phyloP scores from a whole-genome alignment of 192 early-diverging fungal species.

The Coemansia sp. region DNA sequence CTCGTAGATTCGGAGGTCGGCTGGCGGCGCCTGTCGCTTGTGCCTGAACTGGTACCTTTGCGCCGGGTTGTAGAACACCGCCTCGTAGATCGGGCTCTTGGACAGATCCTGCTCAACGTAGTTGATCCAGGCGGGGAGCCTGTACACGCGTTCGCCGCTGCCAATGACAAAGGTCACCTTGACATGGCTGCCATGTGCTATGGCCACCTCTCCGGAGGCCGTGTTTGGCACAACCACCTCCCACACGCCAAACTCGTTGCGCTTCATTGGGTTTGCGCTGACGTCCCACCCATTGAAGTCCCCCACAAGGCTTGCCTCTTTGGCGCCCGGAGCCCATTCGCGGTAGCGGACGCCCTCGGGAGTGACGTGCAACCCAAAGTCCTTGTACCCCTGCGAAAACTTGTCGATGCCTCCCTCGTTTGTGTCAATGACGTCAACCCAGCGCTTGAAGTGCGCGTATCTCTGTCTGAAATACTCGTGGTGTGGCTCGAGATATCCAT shows the following conservation, averaged over 20 bases:
- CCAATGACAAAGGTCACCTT: constrained; percentile 82
- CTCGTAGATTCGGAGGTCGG: constrained; percentile 83
- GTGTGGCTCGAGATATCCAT: constrained; percentile 82
- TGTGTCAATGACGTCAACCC: constrained; percentile 68
- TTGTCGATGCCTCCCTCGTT: constrained; percentile 80
- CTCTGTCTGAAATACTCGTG: constrained; percentile 60
- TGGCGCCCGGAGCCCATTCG: constrained; percentile 95
- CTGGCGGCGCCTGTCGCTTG: constrained; percentile 68
- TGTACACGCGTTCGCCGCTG: constrained; percentile 76
- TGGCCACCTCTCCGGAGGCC: constrained; percentile 63
- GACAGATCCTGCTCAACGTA: constrained; percentile 84
- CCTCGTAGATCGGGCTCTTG: constrained; percentile 84
- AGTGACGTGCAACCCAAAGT: constrained; percentile 79
- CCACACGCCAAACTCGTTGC: constrained; percentile 83
- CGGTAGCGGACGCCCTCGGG: constrained; percentile 74
- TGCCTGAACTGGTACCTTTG: constrained; percentile 79
- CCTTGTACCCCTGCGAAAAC: constrained; percentile 81
- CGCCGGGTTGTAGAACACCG: constrained; percentile 92
- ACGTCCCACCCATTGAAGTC: constrained; percentile 95
- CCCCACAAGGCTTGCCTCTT: constrained; percentile 78
- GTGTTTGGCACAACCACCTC: constrained; percentile 71
- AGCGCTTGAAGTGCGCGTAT: constrained; percentile 65
- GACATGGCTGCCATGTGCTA: constrained; percentile 86
- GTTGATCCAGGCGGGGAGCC: constrained; percentile 87
- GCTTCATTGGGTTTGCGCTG: constrained; percentile 72